Base-by-base conservation (phyloP, 108 stramenopile species). In the Discostella stelligeroides region DNA sequence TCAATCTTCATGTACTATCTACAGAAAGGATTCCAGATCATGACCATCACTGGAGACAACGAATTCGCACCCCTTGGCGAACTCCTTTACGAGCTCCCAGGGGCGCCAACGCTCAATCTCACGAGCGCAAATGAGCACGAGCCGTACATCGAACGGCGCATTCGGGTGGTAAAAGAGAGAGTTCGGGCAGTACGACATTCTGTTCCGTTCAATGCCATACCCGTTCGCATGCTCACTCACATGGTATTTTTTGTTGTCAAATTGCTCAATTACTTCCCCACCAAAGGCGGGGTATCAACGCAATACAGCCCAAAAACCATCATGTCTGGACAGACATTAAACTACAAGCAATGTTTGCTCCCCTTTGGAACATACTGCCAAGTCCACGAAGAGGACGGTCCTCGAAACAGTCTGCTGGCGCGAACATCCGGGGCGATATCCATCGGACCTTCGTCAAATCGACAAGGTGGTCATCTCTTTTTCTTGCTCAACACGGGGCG, bases 211-310 rank as follows among this genome's bases (percentile, higher is more conserved):
- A n/a, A 23, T 1, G 12, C 12, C 24, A 10, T 81, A 4, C 82
- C 82, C 2, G 42, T 34, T 3, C 34, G 15, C 15, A 37, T 48
- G 0, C 30, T 83, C 38, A 56, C 38, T 24, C 49, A 53, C n/a
- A 38, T 80, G 45, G 57, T 82, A 11, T 20, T 49, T 11, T 17
- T 54, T 23, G 62, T 50, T 7, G 67, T 68, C 0, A 51, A 53
- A 7, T 51, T 53, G 17, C 58, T 82, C 2, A 80, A 85, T 46
- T 37, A 64, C 21, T 76, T 85, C 23, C 78, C 79, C 12, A 12
- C n/a, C 7, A 60, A 61, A 20, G 23, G 70, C 20, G 85, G 79
- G 4, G 55, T 85, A 13, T 85, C 81, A 0, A 24, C 45, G 21
- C 34, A 25, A 23, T 45, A 73, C 23, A 75, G 81, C 29, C 84